phyloP scores from a whole-genome alignment of 2,329 filamentous ascomycete species.

The Aureobasidium melanogenum region DNA sequence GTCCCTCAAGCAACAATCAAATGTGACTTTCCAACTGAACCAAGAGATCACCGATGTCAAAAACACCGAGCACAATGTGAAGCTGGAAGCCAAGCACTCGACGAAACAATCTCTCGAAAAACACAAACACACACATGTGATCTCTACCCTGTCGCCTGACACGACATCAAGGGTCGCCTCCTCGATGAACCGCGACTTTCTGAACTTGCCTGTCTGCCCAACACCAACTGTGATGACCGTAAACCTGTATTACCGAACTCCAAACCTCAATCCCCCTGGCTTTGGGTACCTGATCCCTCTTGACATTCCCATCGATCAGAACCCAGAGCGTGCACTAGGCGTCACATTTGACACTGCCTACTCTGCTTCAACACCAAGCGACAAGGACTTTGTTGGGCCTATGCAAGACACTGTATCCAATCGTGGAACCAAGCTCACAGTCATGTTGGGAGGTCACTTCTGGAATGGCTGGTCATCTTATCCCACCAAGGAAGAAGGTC shows the following conservation, averaged over 20 bases:
- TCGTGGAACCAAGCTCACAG: slow-evolving; percentile 71
- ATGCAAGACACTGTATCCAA: slow-evolving; percentile 35
- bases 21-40: slow-evolving; percentile 32
- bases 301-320: slow-evolving; percentile 58
- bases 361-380: slow-evolving; percentile 20
- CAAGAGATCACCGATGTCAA: slow-evolving; percentile 31
- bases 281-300: slow-evolving; percentile 91
- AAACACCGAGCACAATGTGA: slow-evolving; percentile 13
- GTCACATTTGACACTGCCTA: slow-evolving; percentile 81
- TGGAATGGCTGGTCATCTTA: slow-evolving; percentile 60
- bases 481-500: slow-evolving; percentile 57
- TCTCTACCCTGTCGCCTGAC: slow-evolving; percentile 51
- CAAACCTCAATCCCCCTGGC: slow-evolving; percentile 57
- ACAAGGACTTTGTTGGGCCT: slow-evolving; percentile 21
- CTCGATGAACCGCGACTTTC: neutral
- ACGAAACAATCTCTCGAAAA: slow-evolving; percentile 16
- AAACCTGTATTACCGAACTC: slow-evolving; percentile 71
- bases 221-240: slow-evolving; percentile 75
- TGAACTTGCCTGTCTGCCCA: neutral
- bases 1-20: slow-evolving; percentile 28
- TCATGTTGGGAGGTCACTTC: slow-evolving; percentile 92
- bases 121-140: slow-evolving; percentile 43
- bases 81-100: slow-evolving; percentile 15
- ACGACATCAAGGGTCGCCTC: slow-evolving; percentile 32
- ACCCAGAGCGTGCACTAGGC: slow-evolving; percentile 76